These are phyloP conservation scores for Phytophthora cryptogea DNA, from an alignment of 352 stramenopile genomes.

Conservation along the genomic window DNA sequence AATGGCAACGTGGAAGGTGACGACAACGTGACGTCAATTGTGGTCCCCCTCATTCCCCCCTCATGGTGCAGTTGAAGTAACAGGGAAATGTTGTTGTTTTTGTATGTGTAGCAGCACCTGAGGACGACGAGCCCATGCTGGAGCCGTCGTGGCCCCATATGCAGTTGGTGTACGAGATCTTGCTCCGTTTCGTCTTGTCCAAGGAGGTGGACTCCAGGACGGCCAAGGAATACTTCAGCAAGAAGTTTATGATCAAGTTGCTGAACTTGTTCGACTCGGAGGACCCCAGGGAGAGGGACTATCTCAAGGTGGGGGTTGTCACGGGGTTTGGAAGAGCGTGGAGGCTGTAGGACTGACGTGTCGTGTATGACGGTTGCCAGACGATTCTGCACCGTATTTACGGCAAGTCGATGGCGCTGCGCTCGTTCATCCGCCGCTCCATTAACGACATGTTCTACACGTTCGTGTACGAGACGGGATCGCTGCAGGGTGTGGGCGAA, in stretches of 20 bases:
- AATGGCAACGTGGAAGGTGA: slow-evolving; percentile 58
- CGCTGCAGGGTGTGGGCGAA: slow-evolving; percentile 95
- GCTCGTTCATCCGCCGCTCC: slow-evolving; percentile 96
- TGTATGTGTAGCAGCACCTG: slow-evolving; percentile 64
- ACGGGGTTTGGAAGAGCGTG: too few relatives aligned
- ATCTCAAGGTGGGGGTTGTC: slow-evolving; percentile 90
- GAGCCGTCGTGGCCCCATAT: slow-evolving; percentile 98
- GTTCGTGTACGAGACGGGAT: slow-evolving; percentile 98
- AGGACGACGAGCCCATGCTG: slow-evolving; percentile 98
- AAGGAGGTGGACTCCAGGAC: slow-evolving; percentile 97
- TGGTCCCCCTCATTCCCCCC: too few relatives aligned
- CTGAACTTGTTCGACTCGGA: slow-evolving; percentile 90
- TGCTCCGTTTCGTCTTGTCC: slow-evolving; percentile 97
- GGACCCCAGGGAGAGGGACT: slow-evolving; percentile 98
- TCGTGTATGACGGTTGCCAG: slow-evolving; percentile 34
- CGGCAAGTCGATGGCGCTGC: slow-evolving; percentile 98
- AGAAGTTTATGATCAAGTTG: slow-evolving; percentile 97
- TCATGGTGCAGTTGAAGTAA: slow-evolving; percentile 9
- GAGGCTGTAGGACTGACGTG: background rate
- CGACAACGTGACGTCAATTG: too few relatives aligned
- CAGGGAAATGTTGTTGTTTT: slow-evolving; percentile 1
- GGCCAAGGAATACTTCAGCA: slow-evolving; percentile 97
- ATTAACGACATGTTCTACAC: slow-evolving; percentile 99
- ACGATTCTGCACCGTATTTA: slow-evolving; percentile 99
- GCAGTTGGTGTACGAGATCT: slow-evolving; percentile 99